Base-by-base conservation (phyloP, 2,329 filamentous ascomycete species). In the Fusarium marasasianum region DNA sequence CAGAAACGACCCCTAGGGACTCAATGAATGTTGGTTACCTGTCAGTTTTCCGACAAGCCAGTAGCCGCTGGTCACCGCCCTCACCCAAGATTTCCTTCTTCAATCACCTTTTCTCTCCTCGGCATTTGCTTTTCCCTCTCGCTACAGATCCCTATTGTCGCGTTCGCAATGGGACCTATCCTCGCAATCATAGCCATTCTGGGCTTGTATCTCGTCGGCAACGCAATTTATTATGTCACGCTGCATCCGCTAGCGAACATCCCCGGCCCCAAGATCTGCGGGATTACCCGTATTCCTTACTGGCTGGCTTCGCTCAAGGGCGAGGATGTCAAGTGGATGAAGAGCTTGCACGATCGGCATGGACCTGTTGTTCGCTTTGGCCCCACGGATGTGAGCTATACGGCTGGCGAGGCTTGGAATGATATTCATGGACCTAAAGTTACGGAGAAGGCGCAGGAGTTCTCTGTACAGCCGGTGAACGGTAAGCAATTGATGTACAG, bases 281-380 rank as follows among this genome's bases (percentile, higher is more conserved):
- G 53, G 0, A 37, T 72, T 10, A 72, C 51, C 1, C 50, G 69
- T 8, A 45, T 72, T 12, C 70, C 70, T 2, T 72, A 72, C 37
- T 72, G 63, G 63, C 3, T 69, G 3, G 58, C 37, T 3, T 8
- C 37, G 1, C 9, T 72, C 1, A 45, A 7, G 24, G 70, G 70
- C 5, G 63, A 69, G 6, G 69, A 72, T 20, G 44, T 69, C 4
- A n/a, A 29, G 1, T 69, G 63, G 58, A 69, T 72, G 69, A 72
- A 72, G 13, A 0, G 10, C 5, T 3, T 72, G 1, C 70, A 72
- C 11, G 70, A 72, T 17, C 12, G 12, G 0, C 72, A 72, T 41
- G 70, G 70, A 13, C 69, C 69, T 13, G 58, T 72, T 8, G 48
- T 72, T 20, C 69, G 70, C 3, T 72, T 64, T 59, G 70, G 70